These are phyloP conservation scores for Radiomyces spectabilis DNA, from an alignment of 192 early-diverging fungal species.

Conservation along the genomic window DNA sequence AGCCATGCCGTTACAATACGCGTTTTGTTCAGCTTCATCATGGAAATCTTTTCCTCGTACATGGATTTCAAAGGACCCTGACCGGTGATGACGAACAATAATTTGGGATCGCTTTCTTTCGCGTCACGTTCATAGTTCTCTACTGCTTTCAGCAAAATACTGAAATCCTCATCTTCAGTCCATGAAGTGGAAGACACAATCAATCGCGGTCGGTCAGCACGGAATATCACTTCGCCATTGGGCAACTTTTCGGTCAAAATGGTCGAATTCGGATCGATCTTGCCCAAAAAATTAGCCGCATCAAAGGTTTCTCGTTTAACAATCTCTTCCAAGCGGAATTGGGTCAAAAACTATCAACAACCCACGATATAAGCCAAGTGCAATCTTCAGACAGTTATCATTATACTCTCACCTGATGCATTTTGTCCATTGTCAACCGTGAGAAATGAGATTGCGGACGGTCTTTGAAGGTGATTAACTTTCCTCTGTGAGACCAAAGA, in stretches of 20 bases:
- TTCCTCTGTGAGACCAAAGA: slow-evolving; percentile 30
- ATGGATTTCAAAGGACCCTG: slow-evolving; percentile 73
- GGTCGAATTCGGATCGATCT: slow-evolving; percentile 25
- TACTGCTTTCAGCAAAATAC: slow-evolving; percentile 64
- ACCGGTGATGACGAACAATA: slow-evolving; percentile 88
- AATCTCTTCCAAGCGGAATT: slow-evolving; percentile 35
- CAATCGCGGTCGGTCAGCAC: slow-evolving; percentile 60
- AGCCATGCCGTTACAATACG: slow-evolving; percentile 79
- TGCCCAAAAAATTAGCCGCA: slow-evolving; percentile 25
- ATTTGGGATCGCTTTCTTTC: slow-evolving; percentile 31
- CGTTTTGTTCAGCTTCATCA: slow-evolving; percentile 43
- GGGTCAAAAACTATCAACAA: slow-evolving; percentile 30
- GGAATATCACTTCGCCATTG: slow-evolving; percentile 23
- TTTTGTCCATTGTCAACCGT: slow-evolving; percentile 50
- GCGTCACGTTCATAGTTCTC: slow-evolving; percentile 42
- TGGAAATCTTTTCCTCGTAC: slow-evolving; percentile 60
- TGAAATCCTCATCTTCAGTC: slow-evolving; percentile 97
- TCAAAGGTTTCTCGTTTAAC: slow-evolving; percentile 31
- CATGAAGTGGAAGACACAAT: slow-evolving; percentile 88
- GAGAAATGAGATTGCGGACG: slow-evolving; percentile 72
- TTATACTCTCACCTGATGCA: slow-evolving; percentile 49
- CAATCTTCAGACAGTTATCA: not conserved
- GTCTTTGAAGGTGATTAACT: slow-evolving; percentile 75
- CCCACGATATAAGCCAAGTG: not conserved
- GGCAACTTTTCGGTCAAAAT: slow-evolving; percentile 34